Conservation (phyloP, 345 rosid genomes). For the Psidium friedrichsthalianum region DNA sequence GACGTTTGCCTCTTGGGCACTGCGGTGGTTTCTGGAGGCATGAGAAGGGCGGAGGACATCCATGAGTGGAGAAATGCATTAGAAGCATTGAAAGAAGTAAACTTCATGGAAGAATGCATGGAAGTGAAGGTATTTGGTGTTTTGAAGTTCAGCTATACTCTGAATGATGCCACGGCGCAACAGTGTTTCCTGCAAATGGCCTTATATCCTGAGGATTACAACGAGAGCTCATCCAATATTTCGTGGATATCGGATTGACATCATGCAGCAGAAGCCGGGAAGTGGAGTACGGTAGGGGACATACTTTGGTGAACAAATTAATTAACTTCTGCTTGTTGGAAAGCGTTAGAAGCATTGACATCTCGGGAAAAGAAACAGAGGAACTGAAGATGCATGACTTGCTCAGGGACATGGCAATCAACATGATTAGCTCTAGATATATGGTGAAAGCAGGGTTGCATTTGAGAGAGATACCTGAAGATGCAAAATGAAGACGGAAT, state of each 20-base stretch:
- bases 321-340: slow-evolving; percentile 5
- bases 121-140: not conserved
- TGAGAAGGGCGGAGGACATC: not conserved
- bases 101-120: not conserved
- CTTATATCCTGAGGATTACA: not conserved
- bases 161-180: not conserved
- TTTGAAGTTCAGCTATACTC: slow-evolving; percentile 5
- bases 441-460: not conserved
- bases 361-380: not conserved
- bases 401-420: slow-evolving; percentile 11
- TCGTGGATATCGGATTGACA: not conserved
- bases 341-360: not conserved
- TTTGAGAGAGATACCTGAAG: not conserved
- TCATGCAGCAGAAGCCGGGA: not conserved
- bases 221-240: not conserved
- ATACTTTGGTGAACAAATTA: not conserved
- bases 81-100: not conserved
- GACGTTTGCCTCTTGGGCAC: slow-evolving; percentile 4
- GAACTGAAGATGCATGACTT: slow-evolving; percentile 7
- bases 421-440: not conserved
- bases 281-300: not conserved
- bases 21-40: not conserved
- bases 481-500: not conserved
- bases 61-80: slow-evolving; percentile 5
- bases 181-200: slow-evolving; percentile 6